phyloP scores from a whole-genome alignment of 306 rosid species.

The Trifolium subterraneum region DNA sequence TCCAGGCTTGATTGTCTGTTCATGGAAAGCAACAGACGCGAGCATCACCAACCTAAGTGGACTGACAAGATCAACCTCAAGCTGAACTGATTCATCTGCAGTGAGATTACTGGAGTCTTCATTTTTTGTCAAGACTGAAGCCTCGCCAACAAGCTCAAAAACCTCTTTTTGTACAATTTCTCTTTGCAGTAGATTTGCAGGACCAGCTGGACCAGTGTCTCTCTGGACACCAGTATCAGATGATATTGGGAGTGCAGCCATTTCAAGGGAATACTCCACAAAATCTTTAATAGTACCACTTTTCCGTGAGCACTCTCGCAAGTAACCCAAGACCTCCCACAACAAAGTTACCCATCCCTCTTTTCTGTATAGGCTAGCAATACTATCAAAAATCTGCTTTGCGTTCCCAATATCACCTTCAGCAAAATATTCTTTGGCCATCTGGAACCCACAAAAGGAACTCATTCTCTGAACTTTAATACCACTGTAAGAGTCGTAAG shows the following conservation, averaged over 20 bases:
- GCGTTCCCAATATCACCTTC: constrained; percentile 72
- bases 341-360: constrained; percentile 94
- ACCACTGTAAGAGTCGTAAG: constrained; percentile 70
- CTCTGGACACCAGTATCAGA: constrained; percentile 61
- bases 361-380: constrained; percentile 86
- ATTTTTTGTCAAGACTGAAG: constrained; percentile 49
- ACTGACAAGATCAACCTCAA: constrained; percentile 91
- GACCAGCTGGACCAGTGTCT: constrained; percentile 85
- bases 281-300: constrained; percentile 65
- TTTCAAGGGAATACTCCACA: constrained; percentile 93
- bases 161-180: constrained; percentile 77
- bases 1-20: constrained; percentile 80
- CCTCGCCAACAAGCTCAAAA: constrained; percentile 65
- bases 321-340: constrained; percentile 92
- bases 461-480: constrained; percentile 73
- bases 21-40: constrained; percentile 95
- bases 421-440: constrained; percentile 85
- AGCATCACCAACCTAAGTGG: constrained; percentile 91
- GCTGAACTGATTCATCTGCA: constrained; percentile 64
- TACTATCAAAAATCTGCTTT: constrained; percentile 62
- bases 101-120: constrained; percentile 52
- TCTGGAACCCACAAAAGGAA: constrained; percentile 81
- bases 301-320: constrained; percentile 85
- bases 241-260: constrained; percentile 89
- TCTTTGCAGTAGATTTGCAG: constrained; percentile 70